These are phyloP conservation scores for Solidago caesia DNA, from an alignment of 129 eudicot species.

Conservation along the genomic window DNA sequence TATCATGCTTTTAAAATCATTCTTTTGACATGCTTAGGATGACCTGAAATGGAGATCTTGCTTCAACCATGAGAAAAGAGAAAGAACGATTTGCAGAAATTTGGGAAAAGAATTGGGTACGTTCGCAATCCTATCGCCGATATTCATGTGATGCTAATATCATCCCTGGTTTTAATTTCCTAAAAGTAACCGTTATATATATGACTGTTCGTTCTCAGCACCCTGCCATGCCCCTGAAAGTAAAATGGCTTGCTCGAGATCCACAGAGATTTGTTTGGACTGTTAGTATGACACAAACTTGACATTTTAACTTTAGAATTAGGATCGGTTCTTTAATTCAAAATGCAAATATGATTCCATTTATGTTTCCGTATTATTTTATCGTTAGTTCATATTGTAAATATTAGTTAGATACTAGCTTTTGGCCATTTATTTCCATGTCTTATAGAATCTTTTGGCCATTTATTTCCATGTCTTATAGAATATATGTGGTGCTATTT, in stretches of 20 bases:
- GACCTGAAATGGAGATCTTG: slow-evolving; percentile 68
- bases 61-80: slow-evolving; percentile 71
- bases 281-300: slow-evolving; percentile 84
- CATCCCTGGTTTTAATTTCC: slow-evolving; percentile 6
- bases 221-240: slow-evolving; percentile 86
- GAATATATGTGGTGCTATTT: slow-evolving; percentile 26
- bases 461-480: neutral
- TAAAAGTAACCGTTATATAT: neutral
- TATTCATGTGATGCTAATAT: neutral
- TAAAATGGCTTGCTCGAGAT: slow-evolving; percentile 88
- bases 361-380: slow-evolving; percentile 21
- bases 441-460: too few species aligned
- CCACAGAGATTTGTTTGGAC: slow-evolving; percentile 97
- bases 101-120: slow-evolving; percentile 98
- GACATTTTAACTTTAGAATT: slow-evolving; percentile 65
- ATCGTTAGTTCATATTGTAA: neutral
- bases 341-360: slow-evolving; percentile 69
- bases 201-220: slow-evolving; percentile 46
- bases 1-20: slow-evolving; percentile 9
- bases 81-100: slow-evolving; percentile 68
- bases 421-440: neutral
- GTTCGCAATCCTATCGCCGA: neutral
- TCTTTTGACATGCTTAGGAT: slow-evolving; percentile 44
- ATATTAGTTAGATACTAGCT: neutral
- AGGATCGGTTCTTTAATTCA: slow-evolving; percentile 85